Conservation (phyloP, 495 filamentous ascomycete species). For the Annulohypoxylon stygium region DNA sequence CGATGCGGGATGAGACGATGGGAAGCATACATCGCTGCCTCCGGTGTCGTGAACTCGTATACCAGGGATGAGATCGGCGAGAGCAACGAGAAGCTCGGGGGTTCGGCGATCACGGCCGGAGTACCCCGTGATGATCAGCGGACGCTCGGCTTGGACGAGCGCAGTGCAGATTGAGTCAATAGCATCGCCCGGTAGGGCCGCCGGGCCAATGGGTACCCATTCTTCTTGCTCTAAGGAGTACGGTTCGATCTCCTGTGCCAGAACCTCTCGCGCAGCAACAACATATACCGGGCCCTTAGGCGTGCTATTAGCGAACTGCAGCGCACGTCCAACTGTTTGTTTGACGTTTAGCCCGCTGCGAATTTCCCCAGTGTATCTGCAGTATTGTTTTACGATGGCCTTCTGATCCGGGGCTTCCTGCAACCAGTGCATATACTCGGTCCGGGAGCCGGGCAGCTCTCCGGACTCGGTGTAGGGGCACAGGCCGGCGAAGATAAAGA, state of each 20-base stretch:
- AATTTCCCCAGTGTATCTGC: slow-evolving; percentile 79
- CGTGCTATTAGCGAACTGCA: slow-evolving; percentile 79
- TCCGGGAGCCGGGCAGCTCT: slow-evolving; percentile 77
- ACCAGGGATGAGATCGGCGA: slow-evolving; percentile 73
- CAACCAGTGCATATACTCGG: slow-evolving; percentile 87
- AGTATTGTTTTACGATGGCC: slow-evolving; percentile 81
- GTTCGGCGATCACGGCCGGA: slow-evolving; percentile 71
- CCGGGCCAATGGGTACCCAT: slow-evolving; percentile 73
- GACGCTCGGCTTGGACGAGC: slow-evolving; percentile 72
- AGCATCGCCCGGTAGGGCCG: slow-evolving; percentile 70
- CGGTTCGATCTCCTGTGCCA: slow-evolving; percentile 80
- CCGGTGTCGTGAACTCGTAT: slow-evolving; percentile 79
- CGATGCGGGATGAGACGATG: slow-evolving; percentile 72
- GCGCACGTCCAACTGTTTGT: slow-evolving; percentile 79
- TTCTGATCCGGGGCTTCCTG: slow-evolving; percentile 85
- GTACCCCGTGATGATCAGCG: slow-evolving; percentile 78
- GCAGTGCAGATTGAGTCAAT: slow-evolving; percentile 69
- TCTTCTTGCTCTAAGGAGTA: slow-evolving; percentile 71
- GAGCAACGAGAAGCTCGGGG: slow-evolving; percentile 70
- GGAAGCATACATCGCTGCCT: slow-evolving; percentile 84
- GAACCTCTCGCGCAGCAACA: slow-evolving; percentile 73
- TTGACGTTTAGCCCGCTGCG: slow-evolving; percentile 83
- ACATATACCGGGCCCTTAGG: slow-evolving; percentile 81
- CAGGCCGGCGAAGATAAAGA: slow-evolving; percentile 82
- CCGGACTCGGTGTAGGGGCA: slow-evolving; percentile 82